These are phyloP conservation scores for Xylaria intraflava DNA, from an alignment of 495 filamentous ascomycete genomes.

Conservation along the genomic window DNA sequence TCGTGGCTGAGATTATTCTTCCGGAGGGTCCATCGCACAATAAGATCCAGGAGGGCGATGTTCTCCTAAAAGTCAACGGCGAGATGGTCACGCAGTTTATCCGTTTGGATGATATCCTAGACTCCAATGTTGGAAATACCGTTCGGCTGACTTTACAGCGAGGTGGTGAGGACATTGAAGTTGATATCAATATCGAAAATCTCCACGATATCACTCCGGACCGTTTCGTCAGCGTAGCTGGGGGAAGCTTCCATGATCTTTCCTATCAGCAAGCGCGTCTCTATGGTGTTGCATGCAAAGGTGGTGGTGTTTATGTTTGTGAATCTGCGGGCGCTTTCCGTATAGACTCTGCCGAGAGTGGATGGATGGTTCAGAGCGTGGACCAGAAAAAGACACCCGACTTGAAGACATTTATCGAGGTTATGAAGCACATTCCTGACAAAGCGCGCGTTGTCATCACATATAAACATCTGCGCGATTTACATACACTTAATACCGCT, in stretches of 20 bases:
- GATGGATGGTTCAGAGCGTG: conserved; percentile 85
- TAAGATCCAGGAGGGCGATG: conserved; percentile 88
- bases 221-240: conserved; percentile 88
- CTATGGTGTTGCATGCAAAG: conserved; percentile 84
- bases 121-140: conserved; percentile 71
- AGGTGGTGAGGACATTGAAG: conserved; percentile 79
- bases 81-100: conserved; percentile 92
- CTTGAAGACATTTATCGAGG: conserved; percentile 81
- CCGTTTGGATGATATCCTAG: conserved; percentile 85
- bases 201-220: conserved; percentile 93
- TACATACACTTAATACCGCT: conserved; percentile 88
- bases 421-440: conserved; percentile 84
- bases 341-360: conserved; percentile 81
- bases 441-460: conserved; percentile 85
- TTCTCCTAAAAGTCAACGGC: conserved; percentile 91
- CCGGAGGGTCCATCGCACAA: conserved; percentile 81
- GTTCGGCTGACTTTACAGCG: conserved; percentile 76
- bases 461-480: conserved; percentile 89
- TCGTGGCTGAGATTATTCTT: conserved; percentile 91
- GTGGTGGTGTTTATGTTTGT: conserved; percentile 74
- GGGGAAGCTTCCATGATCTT: conserved; percentile 87
- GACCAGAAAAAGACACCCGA: conserved; percentile 85
- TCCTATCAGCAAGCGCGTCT: conserved; percentile 94
- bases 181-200: conserved; percentile 81
- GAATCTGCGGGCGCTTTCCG: conserved; percentile 93